Percentiles rank a stretch among this genome's conserved stretches.
These are phyloP conservation scores for Tephrocybe sp. DNA, from an alignment of 768 basidiomycete species.

Conservation along the genomic window DNA sequence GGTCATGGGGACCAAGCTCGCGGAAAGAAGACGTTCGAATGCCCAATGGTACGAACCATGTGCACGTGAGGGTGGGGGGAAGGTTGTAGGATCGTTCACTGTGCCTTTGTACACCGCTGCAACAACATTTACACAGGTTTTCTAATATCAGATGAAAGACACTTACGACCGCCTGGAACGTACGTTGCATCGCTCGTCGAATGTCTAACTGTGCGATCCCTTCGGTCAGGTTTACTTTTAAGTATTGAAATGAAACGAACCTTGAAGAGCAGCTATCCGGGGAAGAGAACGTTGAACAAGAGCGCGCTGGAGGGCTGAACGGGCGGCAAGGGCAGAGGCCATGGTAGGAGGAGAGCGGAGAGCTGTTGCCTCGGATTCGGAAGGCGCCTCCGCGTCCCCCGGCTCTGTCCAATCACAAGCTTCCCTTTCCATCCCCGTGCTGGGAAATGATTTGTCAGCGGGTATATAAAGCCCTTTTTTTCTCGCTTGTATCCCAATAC, in stretches of 20 bases:
- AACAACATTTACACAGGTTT: neutral
- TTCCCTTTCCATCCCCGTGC: conserved; percentile 14
- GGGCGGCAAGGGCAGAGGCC: conserved; percentile 48
- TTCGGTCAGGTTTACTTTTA: conserved; percentile 1
- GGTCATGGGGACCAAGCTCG: conserved; percentile 84
- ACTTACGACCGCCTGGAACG: conserved; percentile 73
- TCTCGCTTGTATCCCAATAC: neutral
- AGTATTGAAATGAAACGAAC: conserved; percentile 23
- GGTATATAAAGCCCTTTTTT: conserved; percentile 1
- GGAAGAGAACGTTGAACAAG: conserved; percentile 39
- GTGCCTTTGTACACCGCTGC: conserved; percentile 86
- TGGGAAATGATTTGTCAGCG: conserved; percentile 16
- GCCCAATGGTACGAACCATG: conserved; percentile 93
- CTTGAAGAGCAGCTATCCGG: conserved; percentile 36
- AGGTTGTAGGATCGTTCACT: conserved; percentile 92
- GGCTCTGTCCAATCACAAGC: conserved; percentile 16
- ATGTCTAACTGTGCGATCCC: conserved; percentile 33
- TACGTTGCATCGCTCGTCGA: conserved; percentile 39
- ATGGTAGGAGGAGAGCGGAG: conserved; percentile 29
- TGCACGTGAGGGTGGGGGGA: conserved; percentile 74
- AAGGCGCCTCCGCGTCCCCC: conserved; percentile 3
- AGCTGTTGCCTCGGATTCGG: conserved; percentile 5
- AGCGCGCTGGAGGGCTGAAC: conserved; percentile 44
- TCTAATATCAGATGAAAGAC: neutral
- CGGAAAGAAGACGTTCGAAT: conserved; percentile 91